phyloP scores from a whole-genome alignment of 2,329 filamentous ascomycete species.

The Berkeleyomyces basicola region DNA sequence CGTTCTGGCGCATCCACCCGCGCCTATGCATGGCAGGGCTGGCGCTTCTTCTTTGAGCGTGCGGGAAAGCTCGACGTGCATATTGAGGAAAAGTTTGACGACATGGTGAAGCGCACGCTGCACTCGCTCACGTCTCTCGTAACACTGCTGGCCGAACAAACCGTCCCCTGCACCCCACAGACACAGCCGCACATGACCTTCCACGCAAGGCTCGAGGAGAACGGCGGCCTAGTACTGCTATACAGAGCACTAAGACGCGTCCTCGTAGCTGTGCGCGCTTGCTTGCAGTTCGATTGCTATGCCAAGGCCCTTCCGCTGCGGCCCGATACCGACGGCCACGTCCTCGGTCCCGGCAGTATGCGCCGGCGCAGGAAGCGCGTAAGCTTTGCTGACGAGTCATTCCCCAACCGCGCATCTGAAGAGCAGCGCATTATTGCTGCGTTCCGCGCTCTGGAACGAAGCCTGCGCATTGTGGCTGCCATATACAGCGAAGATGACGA shows the following conservation, averaged over 20 bases:
- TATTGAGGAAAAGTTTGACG: slow-evolving; percentile 12
- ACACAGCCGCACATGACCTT: slow-evolving; percentile 9
- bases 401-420: slow-evolving; percentile 9
- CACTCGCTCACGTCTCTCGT: slow-evolving; percentile 11
- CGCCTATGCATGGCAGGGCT: slow-evolving; percentile 8
- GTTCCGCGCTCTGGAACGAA: slow-evolving; percentile 7
- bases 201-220: slow-evolving; percentile 11
- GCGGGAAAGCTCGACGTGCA: slow-evolving; percentile 11
- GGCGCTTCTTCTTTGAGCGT: slow-evolving; percentile 12
- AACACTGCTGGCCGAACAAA: slow-evolving; percentile 11
- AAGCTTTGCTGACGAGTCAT: slow-evolving; percentile 12
- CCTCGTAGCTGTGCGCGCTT: slow-evolving; percentile 7
- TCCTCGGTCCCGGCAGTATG: slow-evolving; percentile 12
- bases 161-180: slow-evolving; percentile 9
- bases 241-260: slow-evolving; percentile 9
- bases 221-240: slow-evolving; percentile 9
- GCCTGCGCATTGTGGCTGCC: slow-evolving; percentile 11
- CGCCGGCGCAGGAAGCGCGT: slow-evolving; percentile 13
- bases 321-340: slow-evolving; percentile 6
- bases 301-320: slow-evolving; percentile 12
- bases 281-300: slow-evolving; percentile 11
- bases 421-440: slow-evolving; percentile 11
- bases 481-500: slow-evolving; percentile 11
- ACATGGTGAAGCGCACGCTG: slow-evolving; percentile 13
- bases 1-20: slow-evolving; percentile 2